These are phyloP conservation scores for Petunia axillaris DNA, from an alignment of 257 asterid species.

Conservation along the genomic window DNA sequence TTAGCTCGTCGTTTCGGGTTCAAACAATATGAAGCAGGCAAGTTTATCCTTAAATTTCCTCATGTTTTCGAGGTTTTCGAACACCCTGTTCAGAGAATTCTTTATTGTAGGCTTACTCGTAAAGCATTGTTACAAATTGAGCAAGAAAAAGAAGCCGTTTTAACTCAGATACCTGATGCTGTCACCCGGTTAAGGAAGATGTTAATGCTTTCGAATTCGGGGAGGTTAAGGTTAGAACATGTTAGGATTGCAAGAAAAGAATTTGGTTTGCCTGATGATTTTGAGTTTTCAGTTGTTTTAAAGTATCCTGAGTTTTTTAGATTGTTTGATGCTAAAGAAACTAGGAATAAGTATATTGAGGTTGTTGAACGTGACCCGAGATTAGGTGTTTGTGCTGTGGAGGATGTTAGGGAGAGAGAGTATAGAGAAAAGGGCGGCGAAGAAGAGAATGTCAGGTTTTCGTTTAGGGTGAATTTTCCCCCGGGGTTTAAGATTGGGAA, in stretches of 20 bases:
- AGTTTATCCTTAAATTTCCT: conserved; percentile 75
- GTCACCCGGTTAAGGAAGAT: conserved; percentile 70
- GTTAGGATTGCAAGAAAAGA: conserved; percentile 77
- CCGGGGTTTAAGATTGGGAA: conserved; percentile 88
- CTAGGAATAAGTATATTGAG: conserved; percentile 78
- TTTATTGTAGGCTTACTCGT: conserved; percentile 68
- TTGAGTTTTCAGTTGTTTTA: conserved; percentile 68
- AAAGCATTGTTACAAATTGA: conserved; percentile 64
- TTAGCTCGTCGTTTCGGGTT: conserved; percentile 73
- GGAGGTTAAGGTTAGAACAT: conserved; percentile 77
- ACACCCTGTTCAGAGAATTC: conserved; percentile 88
- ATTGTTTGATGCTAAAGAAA: conserved; percentile 82
- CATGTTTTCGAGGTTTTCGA: conserved; percentile 87
- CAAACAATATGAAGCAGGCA: conserved; percentile 73
- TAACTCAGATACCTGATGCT: conserved; percentile 62
- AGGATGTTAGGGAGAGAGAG: conserved; percentile 67
- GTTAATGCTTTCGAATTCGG: conserved; percentile 65
- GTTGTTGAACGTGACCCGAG: conserved; percentile 58
- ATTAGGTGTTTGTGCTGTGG: conserved; percentile 68
- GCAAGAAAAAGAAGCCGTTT: conserved; percentile 67
- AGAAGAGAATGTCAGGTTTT: conserved; percentile 79
- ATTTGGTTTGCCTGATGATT: conserved; percentile 88
- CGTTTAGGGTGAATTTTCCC: conserved; percentile 78
- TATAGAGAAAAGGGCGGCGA: conserved; percentile 71
- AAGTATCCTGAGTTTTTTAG: conserved; percentile 70